Percentiles rank a stretch among this genome's conserved stretches.
Evolutionary conservation across 805 yeast species (phyloP).

Genomic region (Teunomyces aglyptinius): DNA sequence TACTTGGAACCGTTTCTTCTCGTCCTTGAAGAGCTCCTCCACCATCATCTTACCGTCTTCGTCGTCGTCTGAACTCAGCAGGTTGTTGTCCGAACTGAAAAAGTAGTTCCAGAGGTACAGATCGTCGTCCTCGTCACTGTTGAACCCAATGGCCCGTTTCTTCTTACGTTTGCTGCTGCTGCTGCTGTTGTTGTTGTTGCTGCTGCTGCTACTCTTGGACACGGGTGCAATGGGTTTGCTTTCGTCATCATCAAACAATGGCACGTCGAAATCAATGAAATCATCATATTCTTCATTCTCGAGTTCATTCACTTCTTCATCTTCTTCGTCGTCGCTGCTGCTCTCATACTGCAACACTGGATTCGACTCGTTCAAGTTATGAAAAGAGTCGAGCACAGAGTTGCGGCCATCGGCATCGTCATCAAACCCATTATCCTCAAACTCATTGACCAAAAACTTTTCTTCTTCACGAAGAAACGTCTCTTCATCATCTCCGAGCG

Average conservation of each 20-base stretch:
- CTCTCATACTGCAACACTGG: slow-evolving; percentile 43
- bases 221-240: slow-evolving; percentile 2
- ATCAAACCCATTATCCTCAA: slow-evolving; percentile 46
- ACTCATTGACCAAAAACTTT: slow-evolving; percentile 43
- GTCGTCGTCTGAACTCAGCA: slow-evolving; percentile 24
- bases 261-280: slow-evolving; percentile 35
- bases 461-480: slow-evolving; percentile 44
- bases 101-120: slow-evolving; percentile 74
- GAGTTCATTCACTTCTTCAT: slow-evolving; percentile 29
- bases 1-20: not conserved
- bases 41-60: slow-evolving; percentile 19
- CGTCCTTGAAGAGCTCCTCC: slow-evolving; percentile 24
- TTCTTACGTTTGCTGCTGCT: slow-evolving; percentile 11
- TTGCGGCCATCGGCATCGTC: slow-evolving; percentile 26
- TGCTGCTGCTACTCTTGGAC: not conserved
- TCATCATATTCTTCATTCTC: slow-evolving; percentile 44
- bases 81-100: slow-evolving; percentile 46
- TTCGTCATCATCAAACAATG: slow-evolving; percentile 23
- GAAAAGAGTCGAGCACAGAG: slow-evolving; percentile 18
- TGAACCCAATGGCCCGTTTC: slow-evolving; percentile 18
- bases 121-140: slow-evolving; percentile 57
- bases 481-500: slow-evolving; percentile 34
- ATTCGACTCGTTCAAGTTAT: slow-evolving; percentile 21
- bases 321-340: slow-evolving; percentile 28
- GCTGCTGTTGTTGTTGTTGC: not conserved